phyloP scores from a whole-genome alignment of 108 stramenopile genomes.

The Conticribra weissflogii region DNA sequence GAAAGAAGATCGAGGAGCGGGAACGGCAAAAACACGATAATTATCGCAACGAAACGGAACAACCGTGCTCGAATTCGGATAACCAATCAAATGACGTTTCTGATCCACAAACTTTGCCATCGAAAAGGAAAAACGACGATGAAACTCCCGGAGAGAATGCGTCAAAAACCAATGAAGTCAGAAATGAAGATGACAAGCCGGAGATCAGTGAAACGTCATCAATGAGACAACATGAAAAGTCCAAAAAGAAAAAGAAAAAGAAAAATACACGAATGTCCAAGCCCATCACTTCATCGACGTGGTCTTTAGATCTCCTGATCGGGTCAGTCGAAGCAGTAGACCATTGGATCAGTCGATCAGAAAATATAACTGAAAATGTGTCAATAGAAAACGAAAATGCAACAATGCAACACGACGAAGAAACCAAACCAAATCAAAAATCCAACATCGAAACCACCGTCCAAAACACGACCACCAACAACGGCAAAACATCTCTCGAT shows the following conservation, averaged over 20 bases:
- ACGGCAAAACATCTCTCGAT: background rate
- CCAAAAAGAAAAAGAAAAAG: background rate
- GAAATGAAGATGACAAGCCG: too few species aligned
- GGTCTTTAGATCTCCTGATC: conserved; percentile 38
- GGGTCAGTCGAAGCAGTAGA: conserved; percentile 32
- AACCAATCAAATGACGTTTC: too few species aligned
- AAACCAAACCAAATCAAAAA: background rate
- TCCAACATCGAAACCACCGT: background rate
- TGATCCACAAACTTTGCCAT: too few species aligned
- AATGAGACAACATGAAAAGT: conserved; percentile 1
- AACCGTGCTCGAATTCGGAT: too few species aligned
- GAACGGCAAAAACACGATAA: background rate
- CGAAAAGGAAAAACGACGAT: too few species aligned
- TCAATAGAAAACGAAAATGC: too few species aligned
- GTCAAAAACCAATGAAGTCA: too few species aligned
- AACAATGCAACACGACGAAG: background rate
- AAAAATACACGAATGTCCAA: conserved; percentile 4
- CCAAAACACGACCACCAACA: background rate
- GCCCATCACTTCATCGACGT: background rate
- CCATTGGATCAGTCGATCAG: background rate
- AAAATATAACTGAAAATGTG: too few species aligned
- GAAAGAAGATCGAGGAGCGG: background rate
- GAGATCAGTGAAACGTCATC: too few species aligned
- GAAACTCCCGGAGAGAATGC: too few species aligned
- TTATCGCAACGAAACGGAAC: background rate